These are phyloP conservation scores for Starmerella tilneyi DNA, from an alignment of 805 yeast genomes.

Conservation along the genomic window DNA sequence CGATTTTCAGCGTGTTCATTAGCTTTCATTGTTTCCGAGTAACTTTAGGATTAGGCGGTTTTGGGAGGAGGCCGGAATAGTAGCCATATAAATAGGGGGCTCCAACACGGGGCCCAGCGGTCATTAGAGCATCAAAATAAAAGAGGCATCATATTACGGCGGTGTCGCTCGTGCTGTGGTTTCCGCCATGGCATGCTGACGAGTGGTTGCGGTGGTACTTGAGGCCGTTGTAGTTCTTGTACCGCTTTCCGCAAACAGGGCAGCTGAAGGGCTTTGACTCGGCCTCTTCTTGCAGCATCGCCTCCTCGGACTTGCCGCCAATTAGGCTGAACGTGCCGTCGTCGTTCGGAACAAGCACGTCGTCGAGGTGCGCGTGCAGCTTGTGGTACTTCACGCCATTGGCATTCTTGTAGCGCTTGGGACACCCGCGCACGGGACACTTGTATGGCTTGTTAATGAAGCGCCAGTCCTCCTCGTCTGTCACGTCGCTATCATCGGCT, in stretches of 20 bases:
- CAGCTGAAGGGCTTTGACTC: conserved; percentile 79
- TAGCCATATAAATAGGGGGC: conserved; percentile 1
- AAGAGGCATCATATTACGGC: conserved; percentile 1
- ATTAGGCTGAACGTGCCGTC: conserved; percentile 87
- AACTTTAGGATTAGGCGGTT: not conserved
- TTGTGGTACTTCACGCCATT: conserved; percentile 93
- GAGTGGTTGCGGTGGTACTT: conserved; percentile 96
- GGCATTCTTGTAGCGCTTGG: conserved; percentile 90
- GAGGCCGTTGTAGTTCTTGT: conserved; percentile 88
- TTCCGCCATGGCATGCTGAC: conserved; percentile 12
- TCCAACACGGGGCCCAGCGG: too few species aligned
- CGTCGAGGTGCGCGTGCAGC: conserved; percentile 92
- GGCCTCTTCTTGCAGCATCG: conserved; percentile 15
- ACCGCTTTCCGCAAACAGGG: conserved; percentile 93
- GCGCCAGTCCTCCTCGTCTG: conserved; percentile 24
- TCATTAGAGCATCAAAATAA: too few species aligned
- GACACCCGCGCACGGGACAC: conserved; percentile 97
- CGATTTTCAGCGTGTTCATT: too few species aligned
- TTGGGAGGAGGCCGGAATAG: not conserved
- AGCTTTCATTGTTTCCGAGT: too few species aligned
- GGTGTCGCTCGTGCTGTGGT: not conserved
- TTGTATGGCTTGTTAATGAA: conserved; percentile 68
- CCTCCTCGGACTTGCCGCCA: conserved; percentile 81
- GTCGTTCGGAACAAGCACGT: conserved; percentile 73
- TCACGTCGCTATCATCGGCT: conserved; percentile 16